These are phyloP conservation scores for Albophoma yamanashiensis DNA, from an alignment of 2,329 filamentous ascomycete genomes.

Conservation along the genomic window DNA sequence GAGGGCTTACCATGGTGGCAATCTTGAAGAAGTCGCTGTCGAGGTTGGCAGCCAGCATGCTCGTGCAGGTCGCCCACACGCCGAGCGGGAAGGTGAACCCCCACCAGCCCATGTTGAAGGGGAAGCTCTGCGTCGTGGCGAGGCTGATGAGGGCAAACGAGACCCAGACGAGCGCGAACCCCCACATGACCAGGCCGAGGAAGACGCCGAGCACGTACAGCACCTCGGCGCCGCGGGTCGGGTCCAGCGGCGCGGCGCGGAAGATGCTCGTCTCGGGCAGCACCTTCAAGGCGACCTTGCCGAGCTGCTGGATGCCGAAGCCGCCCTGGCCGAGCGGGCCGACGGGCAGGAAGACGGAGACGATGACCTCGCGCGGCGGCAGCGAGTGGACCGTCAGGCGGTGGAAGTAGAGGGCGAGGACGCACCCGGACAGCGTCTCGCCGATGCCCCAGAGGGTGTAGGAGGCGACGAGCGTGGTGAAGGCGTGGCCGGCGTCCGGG, in stretches of 20 bases:
- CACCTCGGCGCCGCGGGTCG: constrained; percentile 25
- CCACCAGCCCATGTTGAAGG: constrained; percentile 39
- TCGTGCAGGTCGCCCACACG: constrained; percentile 31
- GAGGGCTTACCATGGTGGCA: constrained; percentile 19
- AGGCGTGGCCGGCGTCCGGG: constrained; percentile 39
- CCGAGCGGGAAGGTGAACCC: constrained; percentile 36
- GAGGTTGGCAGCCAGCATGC: constrained; percentile 27
- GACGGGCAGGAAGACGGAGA: constrained; percentile 56
- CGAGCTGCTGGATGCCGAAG: constrained; percentile 43
- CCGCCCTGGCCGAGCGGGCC: constrained; percentile 58
- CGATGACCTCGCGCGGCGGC: constrained; percentile 55
- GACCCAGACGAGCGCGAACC: constrained; percentile 32
- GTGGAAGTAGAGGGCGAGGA: constrained; percentile 60
- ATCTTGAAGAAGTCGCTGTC: constrained; percentile 32
- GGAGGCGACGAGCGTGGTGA: constrained; percentile 51
- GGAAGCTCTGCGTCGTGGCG: constrained; percentile 25
- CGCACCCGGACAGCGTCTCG: constrained; percentile 44
- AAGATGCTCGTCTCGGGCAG: constrained; percentile 32
- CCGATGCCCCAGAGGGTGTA: constrained; percentile 63
- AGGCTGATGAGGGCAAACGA: constrained; percentile 31
- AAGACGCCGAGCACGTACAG: constrained; percentile 48
- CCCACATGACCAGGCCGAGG: constrained; percentile 31
- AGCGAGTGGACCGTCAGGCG: constrained; percentile 56
- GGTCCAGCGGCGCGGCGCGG: constrained; percentile 23
- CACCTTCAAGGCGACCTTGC: constrained; percentile 32